Percentiles rank a stretch among this genome's conserved stretches.
These are phyloP conservation scores for Anthracocystis setariae DNA, from an alignment of 1,284 basidiomycete species.

Conservation along the genomic window DNA sequence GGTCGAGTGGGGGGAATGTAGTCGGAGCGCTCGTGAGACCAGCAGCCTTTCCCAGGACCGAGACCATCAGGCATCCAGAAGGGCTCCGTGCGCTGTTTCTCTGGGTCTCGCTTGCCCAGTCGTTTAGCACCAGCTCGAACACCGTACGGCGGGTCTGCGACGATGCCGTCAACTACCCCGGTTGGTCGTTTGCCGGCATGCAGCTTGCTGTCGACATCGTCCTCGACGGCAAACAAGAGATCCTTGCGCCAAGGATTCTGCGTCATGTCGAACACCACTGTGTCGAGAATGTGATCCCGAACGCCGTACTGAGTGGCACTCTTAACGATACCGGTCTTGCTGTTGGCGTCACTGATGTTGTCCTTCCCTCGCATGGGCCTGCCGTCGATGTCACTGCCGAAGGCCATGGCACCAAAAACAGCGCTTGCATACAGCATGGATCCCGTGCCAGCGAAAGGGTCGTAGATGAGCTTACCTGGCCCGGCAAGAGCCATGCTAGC, in stretches of 20 bases:
- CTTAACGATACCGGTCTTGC: constrained; percentile 75
- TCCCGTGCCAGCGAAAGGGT: constrained; percentile 96
- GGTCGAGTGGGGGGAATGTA: constrained; percentile 79
- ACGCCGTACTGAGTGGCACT: constrained; percentile 85
- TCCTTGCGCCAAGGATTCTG: constrained; percentile 80
- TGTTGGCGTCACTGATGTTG: constrained; percentile 62
- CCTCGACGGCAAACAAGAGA: constrained; percentile 20
- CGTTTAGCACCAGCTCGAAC: constrained; percentile 96
- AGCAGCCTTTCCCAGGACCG: constrained; percentile 38
- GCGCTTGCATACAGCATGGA: constrained; percentile 82
- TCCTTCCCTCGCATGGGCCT: constrained; percentile 94
- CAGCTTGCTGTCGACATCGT: background rate
- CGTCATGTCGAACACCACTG: constrained; percentile 89
- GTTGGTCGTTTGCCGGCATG: constrained; percentile 8
- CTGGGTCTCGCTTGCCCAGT: constrained; percentile 75
- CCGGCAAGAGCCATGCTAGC: constrained; percentile 90
- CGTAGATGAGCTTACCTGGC: constrained; percentile 89
- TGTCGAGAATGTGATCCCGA: constrained; percentile 79
- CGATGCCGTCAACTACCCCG: constrained; percentile 89
- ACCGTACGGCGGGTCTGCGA: constrained; percentile 75
- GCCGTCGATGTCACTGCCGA: constrained; percentile 96
- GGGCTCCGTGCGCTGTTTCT: constrained; percentile 65
- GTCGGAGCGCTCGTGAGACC: constrained; percentile 63
- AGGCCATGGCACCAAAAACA: constrained; percentile 85
- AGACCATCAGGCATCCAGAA: constrained; percentile 65